Percentiles rank a stretch among this genome's conserved stretches.
Evolutionary conservation across 768 basidiomycete genomes (phyloP).

Genomic region (Macrolepiota fuliginosa): DNA sequence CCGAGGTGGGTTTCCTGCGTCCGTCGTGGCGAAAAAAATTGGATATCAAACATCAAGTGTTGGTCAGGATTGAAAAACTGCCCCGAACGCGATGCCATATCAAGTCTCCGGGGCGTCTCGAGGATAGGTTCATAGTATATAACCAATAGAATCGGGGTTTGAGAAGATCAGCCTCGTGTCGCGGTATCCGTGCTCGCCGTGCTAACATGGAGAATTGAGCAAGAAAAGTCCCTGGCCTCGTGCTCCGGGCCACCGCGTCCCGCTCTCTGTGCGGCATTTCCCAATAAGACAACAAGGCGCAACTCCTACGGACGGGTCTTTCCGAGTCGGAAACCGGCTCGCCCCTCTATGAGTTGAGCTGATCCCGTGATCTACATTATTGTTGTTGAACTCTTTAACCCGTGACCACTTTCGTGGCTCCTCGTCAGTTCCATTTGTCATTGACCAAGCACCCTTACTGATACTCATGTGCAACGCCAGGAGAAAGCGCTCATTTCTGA

Average conservation of each 20-base stretch:
- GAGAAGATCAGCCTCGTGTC: constrained; percentile 3
- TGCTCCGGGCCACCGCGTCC: not conserved
- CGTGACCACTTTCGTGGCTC: not conserved
- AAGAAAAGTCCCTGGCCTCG: not conserved
- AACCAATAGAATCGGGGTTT: not conserved
- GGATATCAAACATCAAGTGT: not conserved
- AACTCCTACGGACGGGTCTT: not conserved
- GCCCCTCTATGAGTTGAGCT: not conserved
- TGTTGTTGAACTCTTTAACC: too few species aligned
- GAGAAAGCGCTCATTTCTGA: too few species aligned
- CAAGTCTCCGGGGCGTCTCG: not conserved
- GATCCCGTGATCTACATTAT: too few species aligned
- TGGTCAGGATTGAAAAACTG: not conserved
- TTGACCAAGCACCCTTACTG: too few species aligned
- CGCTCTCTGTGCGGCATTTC: not conserved
- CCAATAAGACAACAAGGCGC: not conserved
- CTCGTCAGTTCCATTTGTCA: too few species aligned
- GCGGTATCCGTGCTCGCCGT: not conserved
- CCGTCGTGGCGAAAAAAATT: too few species aligned
- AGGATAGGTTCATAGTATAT: not conserved
- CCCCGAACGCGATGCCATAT: not conserved
- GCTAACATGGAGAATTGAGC: not conserved
- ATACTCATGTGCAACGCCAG: too few species aligned
- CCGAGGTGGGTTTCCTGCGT: too few species aligned
- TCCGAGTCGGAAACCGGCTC: not conserved